phyloP scores from a whole-genome alignment of 257 asterid species.

The Cordia subcordata region DNA sequence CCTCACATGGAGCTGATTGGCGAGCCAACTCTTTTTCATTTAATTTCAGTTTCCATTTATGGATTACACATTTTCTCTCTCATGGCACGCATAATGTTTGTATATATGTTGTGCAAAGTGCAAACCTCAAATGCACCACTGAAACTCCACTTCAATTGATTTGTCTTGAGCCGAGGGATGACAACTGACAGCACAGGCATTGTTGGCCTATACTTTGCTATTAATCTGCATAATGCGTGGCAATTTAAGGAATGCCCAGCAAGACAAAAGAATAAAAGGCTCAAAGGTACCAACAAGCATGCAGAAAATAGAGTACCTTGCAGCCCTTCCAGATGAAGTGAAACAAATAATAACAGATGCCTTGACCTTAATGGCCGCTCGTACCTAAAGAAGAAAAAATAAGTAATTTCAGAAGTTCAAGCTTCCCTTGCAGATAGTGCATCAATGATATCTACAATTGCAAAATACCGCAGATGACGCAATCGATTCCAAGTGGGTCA shows the following conservation, averaged over 20 bases:
- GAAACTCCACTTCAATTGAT: slow-evolving; percentile 84
- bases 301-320: slow-evolving; percentile 43
- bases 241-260: slow-evolving; percentile 5
- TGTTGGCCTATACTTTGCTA: slow-evolving; percentile 93
- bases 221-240: slow-evolving; percentile 46
- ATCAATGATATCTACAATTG: neutral
- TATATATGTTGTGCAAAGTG: neutral
- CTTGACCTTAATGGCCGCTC: slow-evolving; percentile 93
- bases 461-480: slow-evolving; percentile 83
- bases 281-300: neutral
- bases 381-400: slow-evolving; percentile 43
- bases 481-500: slow-evolving; percentile 88
- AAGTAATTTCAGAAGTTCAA: neutral
- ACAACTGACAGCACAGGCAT: slow-evolving; percentile 96
- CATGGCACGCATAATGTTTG: neutral
- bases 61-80: neutral
- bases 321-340: slow-evolving; percentile 96
- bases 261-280: neutral
- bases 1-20: too few species aligned
- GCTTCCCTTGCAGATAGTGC: neutral
- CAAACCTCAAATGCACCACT: slow-evolving; percentile 93
- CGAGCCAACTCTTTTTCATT: too few species aligned
- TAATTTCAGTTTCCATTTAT: too few species aligned
- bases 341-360: slow-evolving; percentile 91
- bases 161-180: slow-evolving; percentile 79